Evolutionary conservation across 805 yeast species (phyloP).

Genomic region (Lipomyces orientalis): DNA sequence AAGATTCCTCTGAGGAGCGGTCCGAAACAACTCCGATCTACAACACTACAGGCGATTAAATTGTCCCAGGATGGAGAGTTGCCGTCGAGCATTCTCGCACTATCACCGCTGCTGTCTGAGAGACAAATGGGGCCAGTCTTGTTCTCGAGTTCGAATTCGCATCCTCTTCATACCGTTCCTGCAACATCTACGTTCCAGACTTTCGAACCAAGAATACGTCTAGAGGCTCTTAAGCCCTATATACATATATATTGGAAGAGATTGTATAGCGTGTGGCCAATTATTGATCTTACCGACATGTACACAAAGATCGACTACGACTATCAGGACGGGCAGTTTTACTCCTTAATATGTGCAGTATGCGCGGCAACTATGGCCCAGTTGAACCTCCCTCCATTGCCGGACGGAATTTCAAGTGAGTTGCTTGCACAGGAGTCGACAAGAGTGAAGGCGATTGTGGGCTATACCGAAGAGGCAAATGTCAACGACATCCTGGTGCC

Average conservation of each 20-base stretch:
- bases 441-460: not conserved
- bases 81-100: not conserved
- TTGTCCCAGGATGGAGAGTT: not conserved
- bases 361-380: conserved; percentile 9
- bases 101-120: not conserved
- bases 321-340: not conserved
- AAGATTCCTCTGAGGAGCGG: conserved; percentile 6
- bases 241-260: conserved; percentile 6
- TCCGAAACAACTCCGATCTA: not conserved
- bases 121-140: not conserved
- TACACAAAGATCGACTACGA: not conserved
- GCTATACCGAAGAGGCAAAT: not conserved
- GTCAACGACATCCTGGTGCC: not conserved
- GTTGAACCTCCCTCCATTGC: not conserved
- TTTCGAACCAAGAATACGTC: not conserved
- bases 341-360: not conserved
- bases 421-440: not conserved
- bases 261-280: conserved; percentile 5
- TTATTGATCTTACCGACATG: not conserved
- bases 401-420: not conserved
- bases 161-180: not conserved
- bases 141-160: not conserved
- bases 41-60: not conserved
- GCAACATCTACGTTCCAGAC: not conserved
- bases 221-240: not conserved